A percentile compares a stretch with the other conserved stretches of the same genome.
Conservation (phyloP, 1,139 yeast genomes). For the Meyerozyma athensensis region DNA sequence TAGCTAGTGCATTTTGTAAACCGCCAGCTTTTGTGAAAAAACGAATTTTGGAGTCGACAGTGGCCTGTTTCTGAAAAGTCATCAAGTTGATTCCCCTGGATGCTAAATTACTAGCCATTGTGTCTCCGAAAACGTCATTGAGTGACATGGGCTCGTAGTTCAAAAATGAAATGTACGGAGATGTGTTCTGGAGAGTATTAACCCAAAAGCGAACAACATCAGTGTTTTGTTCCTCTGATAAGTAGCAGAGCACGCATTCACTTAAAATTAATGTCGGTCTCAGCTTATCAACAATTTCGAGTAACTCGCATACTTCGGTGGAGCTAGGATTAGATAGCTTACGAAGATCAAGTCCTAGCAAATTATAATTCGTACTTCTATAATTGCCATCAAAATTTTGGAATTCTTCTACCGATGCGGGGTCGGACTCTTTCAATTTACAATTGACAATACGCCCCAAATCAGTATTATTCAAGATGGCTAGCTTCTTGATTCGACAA, state of each 20-base stretch:
- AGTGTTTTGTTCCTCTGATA: constrained; percentile 55
- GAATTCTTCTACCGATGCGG: constrained; percentile 23
- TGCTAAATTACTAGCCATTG: constrained; percentile 73
- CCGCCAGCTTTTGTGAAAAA: constrained; percentile 22
- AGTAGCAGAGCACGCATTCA: constrained; percentile 87
- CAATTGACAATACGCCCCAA: constrained; percentile 14
- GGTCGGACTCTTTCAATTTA: constrained; percentile 7
- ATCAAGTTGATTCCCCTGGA: constrained; percentile 73
- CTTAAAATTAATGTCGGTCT: constrained; percentile 72
- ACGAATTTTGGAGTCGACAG: constrained; percentile 39
- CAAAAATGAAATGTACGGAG: constrained; percentile 34
- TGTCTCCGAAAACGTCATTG: constrained; percentile 69
- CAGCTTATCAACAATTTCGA: constrained; percentile 22
- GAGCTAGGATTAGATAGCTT: constrained; percentile 12
- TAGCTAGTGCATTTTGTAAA: constrained; percentile 25
- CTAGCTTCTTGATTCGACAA: constrained; percentile 53
- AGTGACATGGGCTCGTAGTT: constrained; percentile 86
- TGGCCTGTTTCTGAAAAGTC: constrained; percentile 34
- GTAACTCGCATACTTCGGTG: constrained; percentile 3
- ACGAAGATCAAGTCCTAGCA: constrained; percentile 56
- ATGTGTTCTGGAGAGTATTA: constrained; percentile 11
- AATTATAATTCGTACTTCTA: constrained; percentile 45
- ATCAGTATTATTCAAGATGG: constrained; percentile 33
- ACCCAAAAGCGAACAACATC: constrained; percentile 43
- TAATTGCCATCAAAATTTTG: constrained; percentile 23